phyloP scores from a whole-genome alignment of 2,329 filamentous ascomycete genomes.

The Elsinoe batatas region DNA sequence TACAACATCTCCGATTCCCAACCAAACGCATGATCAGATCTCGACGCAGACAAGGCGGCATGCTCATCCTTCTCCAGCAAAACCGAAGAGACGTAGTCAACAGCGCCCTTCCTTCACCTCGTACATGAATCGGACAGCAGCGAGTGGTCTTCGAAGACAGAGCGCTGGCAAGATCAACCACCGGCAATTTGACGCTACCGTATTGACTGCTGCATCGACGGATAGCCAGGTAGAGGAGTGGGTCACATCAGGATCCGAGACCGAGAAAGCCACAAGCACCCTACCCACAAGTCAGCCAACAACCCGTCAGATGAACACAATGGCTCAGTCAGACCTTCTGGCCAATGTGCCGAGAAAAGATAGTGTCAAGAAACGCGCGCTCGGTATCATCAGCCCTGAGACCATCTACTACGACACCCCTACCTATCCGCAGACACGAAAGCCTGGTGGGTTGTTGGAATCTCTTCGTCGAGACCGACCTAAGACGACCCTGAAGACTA shows the following conservation, averaged over 20 bases:
- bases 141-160: conserved; percentile 4
- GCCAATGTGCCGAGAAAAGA: not conserved
- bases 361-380: not conserved
- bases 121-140: conserved; percentile 15
- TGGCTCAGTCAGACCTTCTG: not conserved
- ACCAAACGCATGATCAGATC: conserved; percentile 17
- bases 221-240: not conserved
- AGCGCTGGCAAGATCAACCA: not conserved
- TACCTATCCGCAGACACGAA: conserved; percentile 2
- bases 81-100: conserved; percentile 1
- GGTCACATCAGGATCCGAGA: not conserved
- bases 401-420: conserved; percentile 9
- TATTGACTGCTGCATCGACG: not conserved
- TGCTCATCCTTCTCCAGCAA: conserved; percentile 4
- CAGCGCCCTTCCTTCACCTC: conserved; percentile 4
- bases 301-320: not conserved
- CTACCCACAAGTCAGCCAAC: not conserved
- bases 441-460: not conserved
- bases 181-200: not conserved
- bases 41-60: not conserved
- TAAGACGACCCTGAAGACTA: not conserved
- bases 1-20: too few relatives aligned
- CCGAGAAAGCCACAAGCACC: not conserved
- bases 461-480: conserved; percentile 7
- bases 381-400: not conserved